Evolutionary conservation across 345 rosid genomes (phyloP).

Genomic region (Psidium guajava): DNA sequence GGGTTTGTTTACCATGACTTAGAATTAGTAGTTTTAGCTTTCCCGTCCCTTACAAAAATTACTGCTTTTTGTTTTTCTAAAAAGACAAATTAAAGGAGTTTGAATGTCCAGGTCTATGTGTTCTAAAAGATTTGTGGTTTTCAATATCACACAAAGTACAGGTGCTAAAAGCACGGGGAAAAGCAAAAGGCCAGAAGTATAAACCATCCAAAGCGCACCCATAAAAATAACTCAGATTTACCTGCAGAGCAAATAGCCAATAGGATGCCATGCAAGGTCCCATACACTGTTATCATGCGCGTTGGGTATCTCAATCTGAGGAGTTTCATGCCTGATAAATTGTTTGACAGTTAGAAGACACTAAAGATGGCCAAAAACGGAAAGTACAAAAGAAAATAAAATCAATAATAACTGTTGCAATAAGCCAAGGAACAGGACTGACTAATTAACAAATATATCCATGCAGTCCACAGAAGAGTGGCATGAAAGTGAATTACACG

Average conservation of each 20-base stretch:
- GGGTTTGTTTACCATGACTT: not conserved
- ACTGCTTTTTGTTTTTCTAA: not conserved
- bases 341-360: constrained; percentile 3
- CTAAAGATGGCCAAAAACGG: not conserved
- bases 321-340: constrained; percentile 77
- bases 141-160: not conserved
- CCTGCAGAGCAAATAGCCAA: constrained; percentile 99
- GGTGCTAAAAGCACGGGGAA: not conserved
- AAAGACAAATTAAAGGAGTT: not conserved
- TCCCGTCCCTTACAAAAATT: not conserved
- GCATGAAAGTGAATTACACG: not conserved
- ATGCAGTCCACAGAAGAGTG: not conserved
- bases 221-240: constrained; percentile 8
- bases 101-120: not conserved
- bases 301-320: constrained; percentile 71
- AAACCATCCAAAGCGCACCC: not conserved
- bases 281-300: constrained; percentile 95
- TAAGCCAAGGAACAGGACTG: not conserved
- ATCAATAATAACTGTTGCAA: not conserved
- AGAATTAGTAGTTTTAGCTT: not conserved
- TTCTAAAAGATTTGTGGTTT: not conserved
- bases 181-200: not conserved
- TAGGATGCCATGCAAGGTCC: constrained; percentile 99
- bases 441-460: not conserved
- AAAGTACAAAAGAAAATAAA: not conserved